Evolutionary conservation across 2,329 filamentous ascomycete species (phyloP), one percentile per base, ranked within the genome.

Genomic region (Stemphylium vesicarium): DNA sequence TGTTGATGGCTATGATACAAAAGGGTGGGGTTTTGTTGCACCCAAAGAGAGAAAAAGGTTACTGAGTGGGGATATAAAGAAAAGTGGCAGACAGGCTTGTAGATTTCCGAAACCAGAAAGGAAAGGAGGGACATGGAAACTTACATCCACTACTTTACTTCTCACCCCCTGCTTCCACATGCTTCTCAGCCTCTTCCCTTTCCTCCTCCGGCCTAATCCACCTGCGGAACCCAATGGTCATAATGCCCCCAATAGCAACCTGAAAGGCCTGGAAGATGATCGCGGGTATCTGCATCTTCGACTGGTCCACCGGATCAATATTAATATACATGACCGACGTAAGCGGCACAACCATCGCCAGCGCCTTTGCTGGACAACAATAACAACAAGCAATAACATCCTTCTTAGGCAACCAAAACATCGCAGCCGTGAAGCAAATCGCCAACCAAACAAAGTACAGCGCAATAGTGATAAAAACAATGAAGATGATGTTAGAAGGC

Each of bases 301-400:
- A 81, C 56, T 83, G 79, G 16, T 84, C 81, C 35, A 83, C 74
- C 38, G 84, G 74, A 59, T 82, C 80, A 9, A 85, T 74, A 12
- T 82, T 79, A 12, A 78, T 77, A 79, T 87, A 91, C 84, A 91
- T 90, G 54, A 88, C 84, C 29, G 85, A 84, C 45, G 85, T 81
- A 24, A 91, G 70, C 0, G 88, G 88, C 7, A 91, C 88, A 0
- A 88, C 88, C 53, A 91, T 79, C 2, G 85, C 86, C 1, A 88
- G 87, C 2, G 88, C 90, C 74, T 92, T 92, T 12, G 88, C 88
- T 0, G 88, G 87, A 22, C 85, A 87, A 64, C 88, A 90, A 72
- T 91, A 91, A 63, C 88, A 90, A 12, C 90, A 84, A 0, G 89
- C 87, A 44, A 91, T 83, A 0, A 88, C 84, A 63, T 90, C 85